phyloP scores from a whole-genome alignment of 1,284 basidiomycete species.

The Phenoliferia sp. region DNA sequence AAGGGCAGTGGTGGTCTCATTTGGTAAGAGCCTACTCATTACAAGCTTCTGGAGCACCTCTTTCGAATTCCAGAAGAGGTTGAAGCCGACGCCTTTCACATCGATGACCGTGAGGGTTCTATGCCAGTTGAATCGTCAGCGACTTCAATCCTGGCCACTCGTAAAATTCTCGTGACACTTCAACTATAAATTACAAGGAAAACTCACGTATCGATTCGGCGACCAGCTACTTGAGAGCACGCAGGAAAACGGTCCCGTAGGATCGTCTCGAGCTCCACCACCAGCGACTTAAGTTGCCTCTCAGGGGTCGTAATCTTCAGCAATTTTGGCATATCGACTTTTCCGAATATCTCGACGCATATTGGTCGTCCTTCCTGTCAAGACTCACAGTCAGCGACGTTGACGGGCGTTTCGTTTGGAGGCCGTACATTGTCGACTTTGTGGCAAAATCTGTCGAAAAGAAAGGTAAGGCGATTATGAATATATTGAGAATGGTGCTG shows the following conservation, averaged over 20 bases:
- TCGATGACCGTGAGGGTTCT: neutral
- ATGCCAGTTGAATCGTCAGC: neutral
- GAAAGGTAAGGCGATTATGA: too few species aligned
- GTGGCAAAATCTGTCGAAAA: neutral
- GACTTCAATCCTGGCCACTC: too few species aligned
- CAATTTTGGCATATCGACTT: neutral
- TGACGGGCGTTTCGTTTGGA: neutral
- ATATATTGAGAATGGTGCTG: too few species aligned
- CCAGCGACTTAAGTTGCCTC: neutral
- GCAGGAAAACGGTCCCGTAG: neutral
- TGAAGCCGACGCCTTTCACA: neutral
- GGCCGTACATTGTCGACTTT: neutral
- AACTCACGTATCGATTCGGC: neutral
- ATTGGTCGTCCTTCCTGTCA: neutral
- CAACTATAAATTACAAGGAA: neutral
- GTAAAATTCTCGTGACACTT: too few species aligned
- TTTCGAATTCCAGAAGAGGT: neutral
- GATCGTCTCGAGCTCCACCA: neutral
- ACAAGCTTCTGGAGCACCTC: neutral
- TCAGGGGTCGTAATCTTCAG: neutral
- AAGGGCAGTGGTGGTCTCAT: neutral
- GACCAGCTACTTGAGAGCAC: neutral
- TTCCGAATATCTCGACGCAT: neutral
- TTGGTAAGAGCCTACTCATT: neutral
- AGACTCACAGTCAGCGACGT: neutral